Base-by-base conservation (phyloP, 257 asterid species). In the Rehmannia glutinosa region DNA sequence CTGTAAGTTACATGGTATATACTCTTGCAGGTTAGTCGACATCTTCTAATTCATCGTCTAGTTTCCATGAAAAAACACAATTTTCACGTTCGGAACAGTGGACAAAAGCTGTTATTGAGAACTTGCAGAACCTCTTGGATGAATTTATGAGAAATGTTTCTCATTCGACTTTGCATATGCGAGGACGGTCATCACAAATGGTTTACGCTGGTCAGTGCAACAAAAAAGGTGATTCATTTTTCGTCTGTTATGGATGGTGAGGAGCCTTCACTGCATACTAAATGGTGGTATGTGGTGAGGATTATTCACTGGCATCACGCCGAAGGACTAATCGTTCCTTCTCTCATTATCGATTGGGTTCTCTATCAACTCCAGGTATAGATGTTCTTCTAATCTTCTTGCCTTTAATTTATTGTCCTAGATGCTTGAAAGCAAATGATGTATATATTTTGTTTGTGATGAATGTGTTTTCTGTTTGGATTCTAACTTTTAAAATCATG, bases 261-360 rank as follows among this genome's bases (percentile, higher is more conserved):
- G 61, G 95, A 82, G 71, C 91, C 95, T 58, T 81, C 92, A 21
- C 73, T 82, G 61, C 86, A 89, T 79, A 87, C 78, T 59, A 89
- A 89, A 77, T 89, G 96, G 96, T 89, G 96, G 96, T 89, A 84
- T 70, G 83, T 85, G 70, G 92, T 87, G 55, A 85, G 96, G 74
- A 81, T 89, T 62, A 75, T 89, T 59, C 92, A 87, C 10, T 87
- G 95, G 95, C 95, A 89, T 73, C 90, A 89, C 47, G 82, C 84
- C 13, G 95, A 89, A 75, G 96, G 96, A 73, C 80, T 89, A 62
- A 67, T 89, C 49, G 66, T 83, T 71, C 92, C 96, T 61, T 83
- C 96, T 57, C 87, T 84, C 27, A 75, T 89, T 64, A 80, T 89
- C 73, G 96, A 89, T 51, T 89, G 96, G 96, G 88, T 85, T 73